Evolutionary conservation across 2,329 filamentous ascomycete species (phyloP), one percentile per base, ranked within the genome.

Genomic region (Keithomyces neogunnii): DNA sequence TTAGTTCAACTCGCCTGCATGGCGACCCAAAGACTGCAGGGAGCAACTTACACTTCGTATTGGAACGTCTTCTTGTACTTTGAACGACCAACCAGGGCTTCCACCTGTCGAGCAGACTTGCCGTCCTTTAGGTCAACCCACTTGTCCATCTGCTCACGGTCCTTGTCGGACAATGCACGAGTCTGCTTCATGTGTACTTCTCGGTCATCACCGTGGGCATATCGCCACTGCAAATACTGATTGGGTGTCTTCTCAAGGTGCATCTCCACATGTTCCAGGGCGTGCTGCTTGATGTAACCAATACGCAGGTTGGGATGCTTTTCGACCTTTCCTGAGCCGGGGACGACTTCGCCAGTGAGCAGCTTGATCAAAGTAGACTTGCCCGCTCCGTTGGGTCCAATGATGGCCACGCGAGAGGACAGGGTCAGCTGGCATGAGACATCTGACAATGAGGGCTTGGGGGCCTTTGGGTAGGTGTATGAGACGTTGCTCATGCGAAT

Each of bases 1-100:
- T 42, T 28, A 26, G 39, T 42, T 26, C 19, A 19, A 19, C 19
- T 19, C 19, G 19, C 19, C 19, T 19, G 19, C 19, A 19, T 19
- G 19, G 19, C 19, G 19, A 19, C 19, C 19, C 19, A 19, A 19
- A 19, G 19, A 5, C n/a, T 40, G 38, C n/a, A 7, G 8, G 40
- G 32, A 11, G 5, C 5, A 4, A 72, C 80, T 76, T 78, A 85
- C 80, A 96, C 83, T 76, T 97, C 92, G 66, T 97, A 97, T 77
- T 96, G 91, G 81, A 95, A 96, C 40, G 86, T 88, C 82, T 99
- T 99, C 85, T 99, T 97, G 76, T 82, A 96, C 76, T 99, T 99
- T 68, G 96, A 91, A 61, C 93, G 87, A 77, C 93, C 93, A 60
- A 99, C 95, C 31, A 99, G 78, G 13, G 87, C 77, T 69, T 99